Evolutionary conservation across 768 basidiomycete genomes (phyloP), one percentile per base, ranked within the genome.

Genomic region (Tubosaeta sp.): DNA sequence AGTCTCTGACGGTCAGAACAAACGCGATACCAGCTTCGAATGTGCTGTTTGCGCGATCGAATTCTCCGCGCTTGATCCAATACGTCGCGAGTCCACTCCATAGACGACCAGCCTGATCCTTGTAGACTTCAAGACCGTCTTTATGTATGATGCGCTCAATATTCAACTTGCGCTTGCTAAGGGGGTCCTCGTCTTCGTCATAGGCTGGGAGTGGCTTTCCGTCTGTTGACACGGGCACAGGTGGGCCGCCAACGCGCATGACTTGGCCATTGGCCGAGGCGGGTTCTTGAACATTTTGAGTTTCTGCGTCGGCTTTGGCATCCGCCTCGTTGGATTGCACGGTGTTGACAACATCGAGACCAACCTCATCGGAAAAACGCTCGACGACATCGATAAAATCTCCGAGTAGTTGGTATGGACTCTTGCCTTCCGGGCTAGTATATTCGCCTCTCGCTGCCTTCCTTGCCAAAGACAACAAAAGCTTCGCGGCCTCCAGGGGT

Each of bases 31-130:
- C 97, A 22, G 82, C 71, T 70, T 98, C 97, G 66, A 98, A 98
- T 0, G 88, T 91, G 46, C 76, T 76, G 57, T 86, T 91, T 14
- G 92, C 91, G 47, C 89, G 80, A 56, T 94, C 94, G 64, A 99
- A 97, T 66, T 98, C 97, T 49, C 82, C 91, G 6, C 93, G 85
- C 71, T 97, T 97, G 69, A 95, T 95, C 95, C 95, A 99, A 65
- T 95, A 98, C 0, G 95, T 97, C 1, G 95, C 95, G 27, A 98
- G 71, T 1, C 95, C 97, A 6, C 92, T 88, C 95, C 95, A 99
- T 27, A 99, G 71, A 46, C 91, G 83, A 11, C 97, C 97, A 2
- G 95, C 92, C 71, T 99, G 97, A 66, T 99, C 97, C 66, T 92
- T 93, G 71, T 97, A 98, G 16, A 95, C 75, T 2, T 76, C 77